Conservation (phyloP, 1,284 basidiomycete genomes). For the Rhodotorula sp. region DNA sequence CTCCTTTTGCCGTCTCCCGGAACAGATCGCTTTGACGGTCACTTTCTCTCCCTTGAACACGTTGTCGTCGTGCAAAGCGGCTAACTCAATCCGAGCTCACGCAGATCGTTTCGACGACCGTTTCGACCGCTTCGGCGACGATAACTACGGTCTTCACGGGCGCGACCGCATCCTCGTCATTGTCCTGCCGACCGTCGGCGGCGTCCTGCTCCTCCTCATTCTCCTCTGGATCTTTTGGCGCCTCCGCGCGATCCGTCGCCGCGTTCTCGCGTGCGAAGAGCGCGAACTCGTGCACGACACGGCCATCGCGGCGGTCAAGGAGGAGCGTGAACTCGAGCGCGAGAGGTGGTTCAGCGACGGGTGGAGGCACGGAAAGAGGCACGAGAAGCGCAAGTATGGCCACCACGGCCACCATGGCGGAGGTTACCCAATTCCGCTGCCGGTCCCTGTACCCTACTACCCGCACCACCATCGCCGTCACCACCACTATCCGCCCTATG, state of each 20-base stretch:
- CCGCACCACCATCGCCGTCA: too few species aligned
- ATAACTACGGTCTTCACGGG: not conserved
- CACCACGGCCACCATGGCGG: too few species aligned
- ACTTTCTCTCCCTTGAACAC: too few species aligned
- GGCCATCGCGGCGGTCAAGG: slow-evolving; percentile 4
- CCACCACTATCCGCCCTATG: too few species aligned
- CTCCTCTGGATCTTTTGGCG: not conserved
- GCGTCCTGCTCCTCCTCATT: not conserved
- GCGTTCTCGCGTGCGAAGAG: slow-evolving; percentile 5
- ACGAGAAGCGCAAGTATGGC: not conserved
- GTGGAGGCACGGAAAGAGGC: not conserved
- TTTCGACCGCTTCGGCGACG: not conserved
- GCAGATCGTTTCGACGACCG: not conserved
- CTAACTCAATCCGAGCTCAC: not conserved
- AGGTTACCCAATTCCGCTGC: too few species aligned
- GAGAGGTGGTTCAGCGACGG: slow-evolving; percentile 1
- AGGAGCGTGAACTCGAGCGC: not conserved
- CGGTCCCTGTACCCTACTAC: too few species aligned
- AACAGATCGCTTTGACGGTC: not conserved
- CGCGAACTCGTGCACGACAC: not conserved
- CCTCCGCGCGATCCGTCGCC: not conserved
- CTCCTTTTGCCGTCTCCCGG: too few species aligned
- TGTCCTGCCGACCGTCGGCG: not conserved
- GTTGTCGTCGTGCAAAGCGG: too few species aligned
- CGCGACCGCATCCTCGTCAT: not conserved